These are phyloP conservation scores for Stereum hirsutum DNA, from an alignment of 1,284 basidiomycete species.

Conservation along the genomic window DNA sequence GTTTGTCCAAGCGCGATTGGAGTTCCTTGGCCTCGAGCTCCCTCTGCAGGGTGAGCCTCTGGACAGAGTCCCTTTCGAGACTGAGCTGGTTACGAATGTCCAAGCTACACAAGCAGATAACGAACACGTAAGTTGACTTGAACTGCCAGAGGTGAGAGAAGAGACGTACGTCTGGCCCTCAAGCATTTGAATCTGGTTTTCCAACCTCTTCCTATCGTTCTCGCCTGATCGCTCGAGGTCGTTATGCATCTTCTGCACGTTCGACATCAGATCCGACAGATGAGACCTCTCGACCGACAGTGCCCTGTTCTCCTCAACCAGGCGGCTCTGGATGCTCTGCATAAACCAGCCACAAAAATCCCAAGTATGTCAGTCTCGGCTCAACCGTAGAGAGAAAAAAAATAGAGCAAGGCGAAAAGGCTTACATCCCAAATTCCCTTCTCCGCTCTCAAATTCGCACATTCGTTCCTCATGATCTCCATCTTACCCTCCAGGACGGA, in stretches of 20 bases:
- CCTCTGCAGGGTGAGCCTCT: slow-evolving; percentile 65
- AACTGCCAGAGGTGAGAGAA: background rate
- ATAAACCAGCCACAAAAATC: background rate
- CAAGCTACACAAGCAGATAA: slow-evolving; percentile 33
- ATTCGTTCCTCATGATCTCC: slow-evolving; percentile 77
- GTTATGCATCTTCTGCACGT: slow-evolving; percentile 82
- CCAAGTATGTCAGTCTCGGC: no score
- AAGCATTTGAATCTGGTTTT: slow-evolving; percentile 71
- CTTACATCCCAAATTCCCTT: slow-evolving; percentile 87
- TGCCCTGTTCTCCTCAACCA: slow-evolving; percentile 79
- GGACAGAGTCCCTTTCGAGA: slow-evolving; percentile 73
- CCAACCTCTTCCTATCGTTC: slow-evolving; percentile 73
- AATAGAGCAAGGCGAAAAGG: background rate
- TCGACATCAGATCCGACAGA: slow-evolving; percentile 79
- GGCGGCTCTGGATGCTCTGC: slow-evolving; percentile 66
- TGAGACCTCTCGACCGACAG: slow-evolving; percentile 77
- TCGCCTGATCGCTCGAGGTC: slow-evolving; percentile 78
- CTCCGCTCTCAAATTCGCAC: slow-evolving; percentile 81
- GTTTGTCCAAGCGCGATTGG: slow-evolving; percentile 65
- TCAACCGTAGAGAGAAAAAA: background rate
- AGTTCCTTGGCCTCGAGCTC: slow-evolving; percentile 77
- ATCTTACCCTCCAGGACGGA: slow-evolving; percentile 43
- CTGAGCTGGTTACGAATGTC: slow-evolving; percentile 69
- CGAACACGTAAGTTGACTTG: background rate
- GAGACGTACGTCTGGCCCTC: slow-evolving; percentile 65